Evolutionary conservation across 192 early-diverging fungal genomes (phyloP).

Genomic region (Phycomyces nitens): DNA sequence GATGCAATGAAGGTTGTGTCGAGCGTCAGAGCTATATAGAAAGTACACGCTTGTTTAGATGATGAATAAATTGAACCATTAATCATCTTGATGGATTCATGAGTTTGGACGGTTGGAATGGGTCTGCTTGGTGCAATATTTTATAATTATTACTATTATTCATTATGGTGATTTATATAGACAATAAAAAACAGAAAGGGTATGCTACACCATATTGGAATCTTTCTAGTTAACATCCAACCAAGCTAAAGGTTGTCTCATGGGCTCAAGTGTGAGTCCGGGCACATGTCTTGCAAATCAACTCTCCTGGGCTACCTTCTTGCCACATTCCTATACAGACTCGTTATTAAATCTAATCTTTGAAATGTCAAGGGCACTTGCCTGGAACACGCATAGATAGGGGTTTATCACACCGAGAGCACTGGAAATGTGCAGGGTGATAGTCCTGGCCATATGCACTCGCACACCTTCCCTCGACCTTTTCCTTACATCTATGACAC

Average conservation of each 20-base stretch:
- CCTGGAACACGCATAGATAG: constrained; percentile 28
- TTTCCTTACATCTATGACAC: constrained; percentile 17
- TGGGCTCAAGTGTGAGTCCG: background rate
- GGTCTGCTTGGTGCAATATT: too few relatives aligned
- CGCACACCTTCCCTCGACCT: constrained; percentile 21
- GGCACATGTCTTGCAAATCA: constrained; percentile 18
- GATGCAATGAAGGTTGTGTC: constrained; percentile 18
- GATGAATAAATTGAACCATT: too few relatives aligned
- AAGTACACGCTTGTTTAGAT: too few relatives aligned
- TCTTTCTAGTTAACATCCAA: too few relatives aligned
- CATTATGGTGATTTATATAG: too few relatives aligned
- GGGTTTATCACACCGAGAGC: constrained; percentile 18
- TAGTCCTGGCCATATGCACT: constrained; percentile 31
- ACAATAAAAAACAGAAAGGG: too few relatives aligned
- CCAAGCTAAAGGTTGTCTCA: background rate
- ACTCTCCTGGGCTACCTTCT: constrained; percentile 4
- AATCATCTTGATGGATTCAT: too few relatives aligned
- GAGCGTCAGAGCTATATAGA: background rate
- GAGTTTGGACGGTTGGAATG: too few relatives aligned
- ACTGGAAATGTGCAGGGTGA: constrained; percentile 35
- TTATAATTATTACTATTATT: too few relatives aligned
- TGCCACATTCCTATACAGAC: constrained; percentile 17
- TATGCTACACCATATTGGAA: too few relatives aligned
- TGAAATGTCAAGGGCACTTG: too few relatives aligned
- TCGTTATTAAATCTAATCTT: too few relatives aligned